phyloP scores from a whole-genome alignment of 495 filamentous ascomycete species.

The Pseudomonodictys pantanalensis region DNA sequence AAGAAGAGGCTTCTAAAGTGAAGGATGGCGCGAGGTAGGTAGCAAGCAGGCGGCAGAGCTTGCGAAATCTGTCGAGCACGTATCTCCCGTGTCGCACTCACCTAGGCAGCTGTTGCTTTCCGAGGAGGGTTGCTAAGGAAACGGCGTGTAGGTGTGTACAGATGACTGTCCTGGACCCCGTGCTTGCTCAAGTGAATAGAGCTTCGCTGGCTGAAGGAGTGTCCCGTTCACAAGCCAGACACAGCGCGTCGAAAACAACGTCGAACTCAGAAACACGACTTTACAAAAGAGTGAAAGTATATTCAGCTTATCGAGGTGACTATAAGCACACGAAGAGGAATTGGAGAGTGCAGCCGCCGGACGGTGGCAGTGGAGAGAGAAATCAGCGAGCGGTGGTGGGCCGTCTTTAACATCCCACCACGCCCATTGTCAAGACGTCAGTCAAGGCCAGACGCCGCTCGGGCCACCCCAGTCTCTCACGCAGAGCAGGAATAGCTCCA shows the following conservation, averaged over 20 bases:
- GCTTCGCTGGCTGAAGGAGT: too few relatives aligned
- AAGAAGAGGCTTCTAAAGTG: background rate
- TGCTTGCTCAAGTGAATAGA: too few relatives aligned
- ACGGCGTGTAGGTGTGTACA: too few relatives aligned
- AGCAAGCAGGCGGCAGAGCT: background rate
- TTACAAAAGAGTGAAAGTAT: too few relatives aligned
- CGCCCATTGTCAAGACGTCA: background rate
- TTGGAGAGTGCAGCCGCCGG: background rate
- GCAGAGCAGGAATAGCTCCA: background rate
- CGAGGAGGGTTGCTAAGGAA: too few relatives aligned
- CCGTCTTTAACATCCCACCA: background rate
- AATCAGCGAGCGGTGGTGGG: background rate
- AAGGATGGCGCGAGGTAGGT: background rate
- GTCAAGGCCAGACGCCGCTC: background rate
- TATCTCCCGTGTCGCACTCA: background rate
- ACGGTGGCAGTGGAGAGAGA: background rate
- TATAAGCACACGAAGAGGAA: too few relatives aligned
- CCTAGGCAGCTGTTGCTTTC: background rate
- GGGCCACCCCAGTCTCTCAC: background rate
- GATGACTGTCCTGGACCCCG: too few relatives aligned
- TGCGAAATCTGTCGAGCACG: background rate
- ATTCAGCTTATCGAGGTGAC: too few relatives aligned
- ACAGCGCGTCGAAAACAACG: too few relatives aligned
- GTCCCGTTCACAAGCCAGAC: too few relatives aligned
- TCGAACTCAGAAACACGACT: too few relatives aligned